Conservation (phyloP, 176 grass and related monocot species). For the Oryza punctata region DNA sequence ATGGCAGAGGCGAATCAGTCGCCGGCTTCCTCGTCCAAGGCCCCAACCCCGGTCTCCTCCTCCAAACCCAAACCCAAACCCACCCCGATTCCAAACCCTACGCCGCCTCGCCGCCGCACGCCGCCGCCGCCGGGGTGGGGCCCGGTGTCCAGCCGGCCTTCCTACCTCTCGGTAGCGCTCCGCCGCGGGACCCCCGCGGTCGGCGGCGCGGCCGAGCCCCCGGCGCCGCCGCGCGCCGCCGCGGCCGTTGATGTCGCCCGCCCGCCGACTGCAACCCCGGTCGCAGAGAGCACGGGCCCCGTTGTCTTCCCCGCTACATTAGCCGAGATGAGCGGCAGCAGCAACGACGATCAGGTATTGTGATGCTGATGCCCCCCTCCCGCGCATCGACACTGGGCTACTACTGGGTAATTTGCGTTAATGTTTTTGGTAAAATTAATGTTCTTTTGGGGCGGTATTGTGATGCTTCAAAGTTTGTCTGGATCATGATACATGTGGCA, state of each 20-base stretch:
- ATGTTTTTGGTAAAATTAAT: conserved; percentile 15
- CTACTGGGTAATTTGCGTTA: conserved; percentile 1
- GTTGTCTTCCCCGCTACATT: neutral
- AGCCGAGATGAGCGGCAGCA: conserved; percentile 44
- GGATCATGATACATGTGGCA: neutral
- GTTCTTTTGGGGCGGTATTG: conserved; percentile 31
- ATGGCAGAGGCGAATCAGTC: too few relatives aligned
- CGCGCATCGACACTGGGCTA: conserved; percentile 17
- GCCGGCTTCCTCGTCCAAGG: neutral
- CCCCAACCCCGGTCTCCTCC: neutral
- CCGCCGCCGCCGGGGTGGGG: neutral
- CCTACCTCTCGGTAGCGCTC: neutral
- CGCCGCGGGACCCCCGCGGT: neutral
- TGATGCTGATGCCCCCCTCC: too few relatives aligned
- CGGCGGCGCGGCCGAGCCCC: neutral
- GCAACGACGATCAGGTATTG: conserved; percentile 47
- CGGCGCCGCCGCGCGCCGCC: conserved; percentile 16
- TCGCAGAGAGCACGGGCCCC: conserved; percentile 19
- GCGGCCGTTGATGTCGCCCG: conserved; percentile 53
- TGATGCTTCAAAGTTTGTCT: neutral
- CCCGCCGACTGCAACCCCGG: conserved; percentile 32
- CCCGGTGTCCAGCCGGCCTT: neutral
- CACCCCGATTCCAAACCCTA: conserved; percentile 55
- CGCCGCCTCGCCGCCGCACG: conserved; percentile 2
- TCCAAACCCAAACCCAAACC: conserved; percentile 9